Evolutionary conservation across 2,329 filamentous ascomycete genomes (phyloP).

Genomic region (Cercospora sp.): DNA sequence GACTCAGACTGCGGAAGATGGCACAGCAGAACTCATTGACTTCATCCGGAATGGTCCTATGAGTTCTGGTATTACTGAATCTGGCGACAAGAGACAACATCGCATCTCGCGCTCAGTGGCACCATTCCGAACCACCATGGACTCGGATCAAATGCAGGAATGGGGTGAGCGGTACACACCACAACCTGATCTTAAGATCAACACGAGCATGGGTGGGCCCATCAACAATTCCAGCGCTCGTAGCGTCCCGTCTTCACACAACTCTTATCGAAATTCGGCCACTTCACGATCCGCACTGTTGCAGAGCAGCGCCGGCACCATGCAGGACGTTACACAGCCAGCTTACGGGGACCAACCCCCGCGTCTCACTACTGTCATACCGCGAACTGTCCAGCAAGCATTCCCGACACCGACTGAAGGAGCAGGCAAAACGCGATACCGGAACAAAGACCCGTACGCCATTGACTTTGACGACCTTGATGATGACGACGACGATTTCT

Average conservation of each 20-base stretch:
- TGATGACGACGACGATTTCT: conserved; percentile 43
- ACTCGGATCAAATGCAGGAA: conserved; percentile 72
- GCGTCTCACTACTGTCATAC: conserved; percentile 17
- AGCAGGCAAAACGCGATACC: conserved; percentile 64
- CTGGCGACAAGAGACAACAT: conserved; percentile 48
- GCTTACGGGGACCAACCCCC: conserved; percentile 23
- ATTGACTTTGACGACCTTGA: conserved; percentile 68
- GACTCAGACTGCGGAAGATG: conserved; percentile 64
- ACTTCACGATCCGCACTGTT: conserved; percentile 42
- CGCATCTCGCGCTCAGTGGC: conserved; percentile 81
- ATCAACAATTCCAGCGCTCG: conserved; percentile 17
- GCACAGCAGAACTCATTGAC: conserved; percentile 86
- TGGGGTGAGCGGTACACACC: conserved; percentile 36
- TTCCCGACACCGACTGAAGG: conserved; percentile 11
- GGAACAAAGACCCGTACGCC: conserved; percentile 88
- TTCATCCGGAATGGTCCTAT: conserved; percentile 84
- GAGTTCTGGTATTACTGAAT: conserved; percentile 39
- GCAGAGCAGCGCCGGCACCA: conserved; percentile 23
- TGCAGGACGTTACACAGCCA: conserved; percentile 13
- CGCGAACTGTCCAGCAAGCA: conserved; percentile 10
- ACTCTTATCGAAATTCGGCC: conserved; percentile 40
- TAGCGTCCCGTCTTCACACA: conserved; percentile 24
- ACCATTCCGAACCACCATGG: conserved; percentile 81
- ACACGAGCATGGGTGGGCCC: conserved; percentile 18
- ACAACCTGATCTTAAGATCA: conserved; percentile 28